Evolutionary conservation across 768 basidiomycete species (phyloP).

Genomic region (Hygrocybe coccinea): DNA sequence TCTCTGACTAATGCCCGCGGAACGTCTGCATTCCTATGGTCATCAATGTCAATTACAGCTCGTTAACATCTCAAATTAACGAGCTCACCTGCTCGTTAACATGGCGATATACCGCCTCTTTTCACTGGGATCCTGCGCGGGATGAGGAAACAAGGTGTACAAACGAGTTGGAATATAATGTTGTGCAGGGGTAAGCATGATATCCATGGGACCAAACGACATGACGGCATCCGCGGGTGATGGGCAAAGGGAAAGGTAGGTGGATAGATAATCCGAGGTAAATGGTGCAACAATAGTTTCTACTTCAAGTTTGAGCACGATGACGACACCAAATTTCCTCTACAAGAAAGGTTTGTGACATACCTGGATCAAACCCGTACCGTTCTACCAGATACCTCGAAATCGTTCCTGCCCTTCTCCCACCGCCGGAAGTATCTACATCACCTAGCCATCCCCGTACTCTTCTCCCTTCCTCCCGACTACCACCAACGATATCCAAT

Average conservation of each 20-base stretch:
- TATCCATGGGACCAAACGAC: constrained; percentile 78
- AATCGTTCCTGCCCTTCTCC: constrained; percentile 58
- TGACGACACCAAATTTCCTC: too few relatives aligned
- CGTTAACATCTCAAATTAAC: not conserved
- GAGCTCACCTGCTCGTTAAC: constrained; percentile 58
- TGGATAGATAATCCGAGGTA: constrained; percentile 70
- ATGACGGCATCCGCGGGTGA: constrained; percentile 69
- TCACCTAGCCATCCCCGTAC: constrained; percentile 81
- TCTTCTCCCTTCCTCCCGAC: constrained; percentile 63
- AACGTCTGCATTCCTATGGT: constrained; percentile 70
- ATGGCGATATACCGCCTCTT: constrained; percentile 70
- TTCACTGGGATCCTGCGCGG: constrained; percentile 71
- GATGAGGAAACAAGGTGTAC: constrained; percentile 74
- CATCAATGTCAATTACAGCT: constrained; percentile 4
- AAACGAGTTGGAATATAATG: constrained; percentile 71
- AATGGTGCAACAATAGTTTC: constrained; percentile 74
- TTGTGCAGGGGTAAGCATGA: constrained; percentile 67
- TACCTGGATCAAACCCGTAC: constrained; percentile 76
- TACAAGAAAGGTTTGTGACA: constrained; percentile 5
- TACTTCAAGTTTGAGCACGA: constrained; percentile 19
- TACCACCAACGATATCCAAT: constrained; percentile 73
- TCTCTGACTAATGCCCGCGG: constrained; percentile 80
- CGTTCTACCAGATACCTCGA: constrained; percentile 74
- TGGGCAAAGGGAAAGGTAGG: constrained; percentile 73
- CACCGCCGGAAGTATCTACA: constrained; percentile 64